Base-by-base conservation (phyloP, 2,329 filamentous ascomycete genomes). In the Scedosporium aurantiacum region DNA sequence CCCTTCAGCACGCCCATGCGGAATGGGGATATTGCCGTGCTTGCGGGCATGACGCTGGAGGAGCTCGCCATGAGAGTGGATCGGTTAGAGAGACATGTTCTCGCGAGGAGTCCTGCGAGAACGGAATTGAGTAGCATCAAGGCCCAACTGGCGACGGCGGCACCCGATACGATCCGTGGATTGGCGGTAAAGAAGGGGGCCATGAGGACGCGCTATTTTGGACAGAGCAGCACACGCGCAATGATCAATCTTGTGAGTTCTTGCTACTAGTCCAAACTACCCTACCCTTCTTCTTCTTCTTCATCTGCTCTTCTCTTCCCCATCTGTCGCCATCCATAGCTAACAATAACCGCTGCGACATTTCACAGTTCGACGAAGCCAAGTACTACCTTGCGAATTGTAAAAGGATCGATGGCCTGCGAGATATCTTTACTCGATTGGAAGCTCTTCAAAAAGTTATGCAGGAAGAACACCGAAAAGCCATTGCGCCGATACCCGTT, bases 191-290 rank as follows among this genome's bases (percentile, higher is more conserved):
- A 82, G 66, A 67, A 69, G 62, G 78, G 75, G 14, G 76, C 74
- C 14, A 65, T 75, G 61, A 71, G 76, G 60, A 82, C 80, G 18
- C 74, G 79, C 14, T 79, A 78, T 62, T 80, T 82, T 64, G 81
- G 81, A 0, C 79, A 82, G 65, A 80, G 76, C 63, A 80, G 77
- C 66, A 76, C 79, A 21, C 76, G 80, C 28, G 79, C 82, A 37
- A 68, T 83, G 60, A 66, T 83, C 14, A 82, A 83, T 64, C 68
- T 83, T 68, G 80, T 82, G 72, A 69, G 75, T 68, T 5, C 28
- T 12, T 61, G 21, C 14, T 16, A 18, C 37, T 41, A 52, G 58
- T 40, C n/a, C n/a, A n/a, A n/a, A 62, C 47, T 41, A 23, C 21
- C 50, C 5, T 1, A 14, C 32, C 23, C 14, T 43, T 16, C 23